These are phyloP conservation scores for Dactylellina drechsleri DNA, from an alignment of 2,329 filamentous ascomycete species.

Conservation along the genomic window DNA sequence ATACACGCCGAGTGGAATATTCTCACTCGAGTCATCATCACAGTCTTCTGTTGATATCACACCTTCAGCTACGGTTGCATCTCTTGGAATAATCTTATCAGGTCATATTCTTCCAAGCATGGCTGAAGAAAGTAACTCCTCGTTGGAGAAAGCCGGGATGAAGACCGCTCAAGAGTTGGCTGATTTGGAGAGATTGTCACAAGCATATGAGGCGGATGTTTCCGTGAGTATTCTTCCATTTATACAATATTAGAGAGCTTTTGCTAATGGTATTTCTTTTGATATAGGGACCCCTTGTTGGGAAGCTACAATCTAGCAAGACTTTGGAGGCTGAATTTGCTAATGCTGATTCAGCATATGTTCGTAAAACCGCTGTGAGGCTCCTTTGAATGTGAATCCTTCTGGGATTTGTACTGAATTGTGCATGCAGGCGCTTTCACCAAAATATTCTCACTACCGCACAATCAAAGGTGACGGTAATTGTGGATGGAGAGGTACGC, in stretches of 20 bases:
- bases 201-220: constrained; percentile 56
- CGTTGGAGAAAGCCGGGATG: constrained; percentile 32
- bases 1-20: constrained; percentile 9
- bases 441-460: constrained; percentile 87
- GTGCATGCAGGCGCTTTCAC: constrained; percentile 74
- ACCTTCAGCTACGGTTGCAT: not conserved
- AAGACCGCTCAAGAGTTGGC: constrained; percentile 52
- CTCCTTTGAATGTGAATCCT: constrained; percentile 25
- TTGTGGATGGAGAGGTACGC: constrained; percentile 94
- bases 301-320: constrained; percentile 78
- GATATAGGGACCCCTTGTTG: constrained; percentile 80
- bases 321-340: constrained; percentile 86
- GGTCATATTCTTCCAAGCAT: constrained; percentile 10
- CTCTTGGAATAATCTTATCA: constrained; percentile 7
- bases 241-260: too few relatives aligned
- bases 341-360: constrained; percentile 83
- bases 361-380: constrained; percentile 85
- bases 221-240: constrained; percentile 42
- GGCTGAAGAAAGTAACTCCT: constrained; percentile 33
- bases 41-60: not conserved
- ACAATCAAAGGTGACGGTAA: constrained; percentile 91
- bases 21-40: not conserved
- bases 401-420: not conserved
- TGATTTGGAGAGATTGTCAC: constrained; percentile 56
- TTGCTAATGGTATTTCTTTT: too few relatives aligned